These are phyloP conservation scores for Linnemannia elongata DNA, from an alignment of 192 early-diverging fungal species.

Conservation along the genomic window DNA sequence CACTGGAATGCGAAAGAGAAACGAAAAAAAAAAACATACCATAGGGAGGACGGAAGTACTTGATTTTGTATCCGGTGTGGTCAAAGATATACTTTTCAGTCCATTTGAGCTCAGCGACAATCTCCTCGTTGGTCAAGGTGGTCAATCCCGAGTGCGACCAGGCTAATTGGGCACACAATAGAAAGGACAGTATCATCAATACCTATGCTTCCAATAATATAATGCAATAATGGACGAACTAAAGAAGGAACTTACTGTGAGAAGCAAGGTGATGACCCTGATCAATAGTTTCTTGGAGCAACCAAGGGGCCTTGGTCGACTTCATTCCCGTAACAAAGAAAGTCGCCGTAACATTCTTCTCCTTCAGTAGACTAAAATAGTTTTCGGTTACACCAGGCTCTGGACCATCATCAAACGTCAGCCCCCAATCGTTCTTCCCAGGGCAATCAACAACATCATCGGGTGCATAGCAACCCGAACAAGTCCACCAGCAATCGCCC, in stretches of 20 bases:
- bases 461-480: conserved; percentile 53
- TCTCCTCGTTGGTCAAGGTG: conserved; percentile 72
- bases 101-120: conserved; percentile 78
- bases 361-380: conserved; percentile 56
- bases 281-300: conserved; percentile 45
- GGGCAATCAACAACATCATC: conserved; percentile 63
- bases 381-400: conserved; percentile 42
- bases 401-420: conserved; percentile 68
- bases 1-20: not conserved
- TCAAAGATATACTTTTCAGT: conserved; percentile 68
- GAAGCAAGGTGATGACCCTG: conserved; percentile 47
- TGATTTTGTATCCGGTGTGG: conserved; percentile 63
- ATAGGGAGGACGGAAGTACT: conserved; percentile 58
- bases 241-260: conserved; percentile 31
- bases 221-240: not conserved
- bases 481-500: conserved; percentile 63
- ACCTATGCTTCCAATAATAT: not conserved
- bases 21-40: conserved; percentile 12
- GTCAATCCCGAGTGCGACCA: conserved; percentile 75
- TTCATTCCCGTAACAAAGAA: conserved; percentile 67
- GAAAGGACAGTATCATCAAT: not conserved
- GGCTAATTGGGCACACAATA: conserved; percentile 29
- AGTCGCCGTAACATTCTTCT: conserved; percentile 64
- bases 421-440: conserved; percentile 62
- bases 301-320: conserved; percentile 43